Evolutionary conservation across 2,329 filamentous ascomycete species (phyloP).

Genomic region (Stachybotrys elegans): DNA sequence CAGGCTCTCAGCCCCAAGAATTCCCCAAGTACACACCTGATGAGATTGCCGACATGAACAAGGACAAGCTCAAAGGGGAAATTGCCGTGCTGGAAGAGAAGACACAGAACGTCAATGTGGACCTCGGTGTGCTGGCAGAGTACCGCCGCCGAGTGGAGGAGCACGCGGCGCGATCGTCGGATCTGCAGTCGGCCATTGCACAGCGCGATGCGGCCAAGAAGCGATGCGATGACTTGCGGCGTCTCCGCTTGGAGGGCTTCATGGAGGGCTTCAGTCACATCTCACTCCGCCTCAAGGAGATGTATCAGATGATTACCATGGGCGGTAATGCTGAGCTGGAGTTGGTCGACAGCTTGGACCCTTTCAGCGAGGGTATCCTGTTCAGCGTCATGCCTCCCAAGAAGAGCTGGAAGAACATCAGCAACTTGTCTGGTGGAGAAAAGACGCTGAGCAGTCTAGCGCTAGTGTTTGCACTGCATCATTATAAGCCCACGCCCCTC

Average conservation of each 20-base stretch:
- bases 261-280: slow-evolving; percentile 97
- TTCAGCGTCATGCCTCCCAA: slow-evolving; percentile 99
- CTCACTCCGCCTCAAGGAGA: slow-evolving; percentile 92
- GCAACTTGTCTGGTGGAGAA: slow-evolving; percentile 91
- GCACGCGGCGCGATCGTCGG: slow-evolving; percentile 73
- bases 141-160: slow-evolving; percentile 84
- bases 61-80: slow-evolving; percentile 55
- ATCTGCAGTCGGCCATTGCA: slow-evolving; percentile 72
- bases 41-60: slow-evolving; percentile 62
- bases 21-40: slow-evolving; percentile 75
- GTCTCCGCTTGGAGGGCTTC: slow-evolving; percentile 88
- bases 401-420: slow-evolving; percentile 99
- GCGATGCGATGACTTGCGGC: slow-evolving; percentile 85
- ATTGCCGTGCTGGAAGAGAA: slow-evolving; percentile 60
- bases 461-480: slow-evolving; percentile 94
- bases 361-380: slow-evolving; percentile 92
- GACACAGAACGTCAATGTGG: slow-evolving; percentile 81
- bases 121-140: slow-evolving; percentile 82
- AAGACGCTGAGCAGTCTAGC: slow-evolving; percentile 93
- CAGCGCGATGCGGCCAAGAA: slow-evolving; percentile 85
- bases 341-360: slow-evolving; percentile 91
- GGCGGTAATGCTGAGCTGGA: slow-evolving; percentile 97
- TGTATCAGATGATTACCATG: slow-evolving; percentile 99
- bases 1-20: slow-evolving; percentile 41
- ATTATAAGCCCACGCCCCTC: slow-evolving; percentile 94